These are phyloP conservation scores for Penicillium steckii DNA, from an alignment of 495 filamentous ascomycete genomes.

Conservation along the genomic window DNA sequence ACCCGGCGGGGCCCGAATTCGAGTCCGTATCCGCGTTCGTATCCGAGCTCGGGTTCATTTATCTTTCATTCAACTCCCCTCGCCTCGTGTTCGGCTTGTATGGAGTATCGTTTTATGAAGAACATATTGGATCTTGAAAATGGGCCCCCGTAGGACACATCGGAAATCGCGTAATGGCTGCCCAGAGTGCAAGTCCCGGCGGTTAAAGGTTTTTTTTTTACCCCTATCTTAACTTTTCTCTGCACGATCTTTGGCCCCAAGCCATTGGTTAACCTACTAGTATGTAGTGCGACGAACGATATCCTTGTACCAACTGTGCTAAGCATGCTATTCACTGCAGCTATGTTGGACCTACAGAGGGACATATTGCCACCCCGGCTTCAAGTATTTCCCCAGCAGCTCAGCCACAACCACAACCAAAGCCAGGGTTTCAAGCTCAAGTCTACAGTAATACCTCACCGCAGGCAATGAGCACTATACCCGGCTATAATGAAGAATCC, in stretches of 20 bases:
- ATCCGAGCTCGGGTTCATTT: constrained; percentile 16
- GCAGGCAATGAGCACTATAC: constrained; percentile 1
- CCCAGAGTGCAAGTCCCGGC: constrained; percentile 21
- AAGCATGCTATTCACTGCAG: constrained; percentile 24
- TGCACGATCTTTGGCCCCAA: too few species aligned
- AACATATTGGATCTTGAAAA: constrained; percentile 4
- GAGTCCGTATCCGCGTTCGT: constrained; percentile 21
- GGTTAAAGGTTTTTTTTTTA: constrained; percentile 18
- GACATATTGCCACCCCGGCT: neutral
- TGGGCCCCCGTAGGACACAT: constrained; percentile 26
- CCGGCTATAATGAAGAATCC: constrained; percentile 1
- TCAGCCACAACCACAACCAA: neutral
- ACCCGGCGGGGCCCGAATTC: constrained; percentile 4
- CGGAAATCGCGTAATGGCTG: constrained; percentile 30
- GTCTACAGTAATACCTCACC: neutral
- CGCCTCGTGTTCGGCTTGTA: neutral
- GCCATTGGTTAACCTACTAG: neutral
- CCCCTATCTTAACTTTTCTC: too few species aligned
- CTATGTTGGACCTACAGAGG: constrained; percentile 9
- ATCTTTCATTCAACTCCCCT: neutral
- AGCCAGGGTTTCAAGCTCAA: neutral
- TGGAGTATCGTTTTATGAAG: neutral
- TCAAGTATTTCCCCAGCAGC: constrained; percentile 7
- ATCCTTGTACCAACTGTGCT: constrained; percentile 26
- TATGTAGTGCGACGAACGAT: constrained; percentile 23